A percentile compares a stretch with the other conserved stretches of the same genome.
These are phyloP conservation scores for Urostyla sp. DNA, from an alignment of 73 alveolate species.

Conservation along the genomic window DNA sequence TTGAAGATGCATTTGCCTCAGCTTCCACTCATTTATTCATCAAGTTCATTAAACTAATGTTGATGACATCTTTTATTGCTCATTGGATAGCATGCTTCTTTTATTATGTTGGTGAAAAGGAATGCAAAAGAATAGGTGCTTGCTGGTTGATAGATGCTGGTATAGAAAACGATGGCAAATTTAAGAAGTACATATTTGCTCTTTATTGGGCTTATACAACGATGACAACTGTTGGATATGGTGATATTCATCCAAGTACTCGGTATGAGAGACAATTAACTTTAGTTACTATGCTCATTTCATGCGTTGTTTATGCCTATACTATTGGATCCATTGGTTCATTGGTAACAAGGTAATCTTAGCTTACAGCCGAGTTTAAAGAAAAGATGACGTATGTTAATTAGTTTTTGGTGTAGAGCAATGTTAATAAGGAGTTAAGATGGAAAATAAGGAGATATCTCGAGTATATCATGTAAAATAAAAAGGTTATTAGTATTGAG, in stretches of 20 bases:
- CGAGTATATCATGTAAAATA: constrained; percentile 79
- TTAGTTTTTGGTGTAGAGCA: constrained; percentile 74
- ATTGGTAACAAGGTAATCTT: constrained; percentile 68
- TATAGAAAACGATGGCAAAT: constrained; percentile 56
- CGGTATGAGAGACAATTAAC: constrained; percentile 74
- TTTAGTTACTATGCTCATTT: constrained; percentile 76
- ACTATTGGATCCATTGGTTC: constrained; percentile 88
- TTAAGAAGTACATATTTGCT: constrained; percentile 70
- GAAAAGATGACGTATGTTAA: constrained; percentile 81
- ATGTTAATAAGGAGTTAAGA: constrained; percentile 76
- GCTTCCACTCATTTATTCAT: constrained; percentile 70
- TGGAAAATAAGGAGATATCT: constrained; percentile 81
- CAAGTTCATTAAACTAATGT: constrained; percentile 73
- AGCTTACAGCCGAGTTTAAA: constrained; percentile 73
- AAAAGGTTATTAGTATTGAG: constrained; percentile 78
- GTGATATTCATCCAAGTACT: constrained; percentile 85
- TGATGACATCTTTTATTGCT: constrained; percentile 84
- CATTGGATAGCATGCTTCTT: constrained; percentile 93
- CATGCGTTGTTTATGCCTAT: constrained; percentile 88
- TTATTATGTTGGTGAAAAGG: constrained; percentile 71
- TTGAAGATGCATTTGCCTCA: constrained; percentile 81
- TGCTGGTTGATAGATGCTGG: constrained; percentile 80
- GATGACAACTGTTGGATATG: constrained; percentile 95
- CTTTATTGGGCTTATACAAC: constrained; percentile 93
- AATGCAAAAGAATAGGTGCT: constrained; percentile 45